Evolutionary conservation across 805 yeast species (phyloP).

Genomic region (Pichia exigua): DNA sequence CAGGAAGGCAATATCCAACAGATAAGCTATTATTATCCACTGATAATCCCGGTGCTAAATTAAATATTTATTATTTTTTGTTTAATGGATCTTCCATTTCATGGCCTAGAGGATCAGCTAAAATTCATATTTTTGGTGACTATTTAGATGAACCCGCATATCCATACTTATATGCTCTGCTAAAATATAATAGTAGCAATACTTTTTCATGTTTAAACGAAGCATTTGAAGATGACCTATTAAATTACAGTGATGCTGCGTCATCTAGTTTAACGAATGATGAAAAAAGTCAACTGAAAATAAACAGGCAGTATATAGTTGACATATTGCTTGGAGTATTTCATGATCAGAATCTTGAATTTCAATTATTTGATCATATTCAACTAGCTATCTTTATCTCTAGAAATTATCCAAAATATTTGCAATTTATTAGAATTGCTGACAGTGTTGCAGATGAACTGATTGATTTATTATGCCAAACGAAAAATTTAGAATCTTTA

Average conservation of each 20-base stretch:
- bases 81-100: conserved; percentile 48
- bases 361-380: conserved; percentile 24
- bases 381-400: conserved; percentile 65
- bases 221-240: conserved; percentile 69
- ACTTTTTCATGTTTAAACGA: conserved; percentile 68
- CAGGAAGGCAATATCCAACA: conserved; percentile 79
- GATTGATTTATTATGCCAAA: conserved; percentile 40
- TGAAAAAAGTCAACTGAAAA: conserved; percentile 24
- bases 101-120: conserved; percentile 36
- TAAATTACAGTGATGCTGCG: conserved; percentile 52
- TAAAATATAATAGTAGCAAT: conserved; percentile 49
- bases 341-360: conserved; percentile 29
- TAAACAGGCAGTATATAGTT: conserved; percentile 70
- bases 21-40: conserved; percentile 38
- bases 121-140: conserved; percentile 29
- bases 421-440: conserved; percentile 70
- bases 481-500: background rate
- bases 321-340: conserved; percentile 62
- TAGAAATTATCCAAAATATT: conserved; percentile 74
- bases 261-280: conserved; percentile 13
- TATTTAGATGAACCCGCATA: conserved; percentile 42
- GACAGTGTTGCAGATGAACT: conserved; percentile 47
- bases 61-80: conserved; percentile 44
- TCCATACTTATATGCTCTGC: conserved; percentile 57
- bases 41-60: conserved; percentile 36